These are phyloP conservation scores for Aspergillus incahuasiensis DNA, from an alignment of 495 filamentous ascomycete genomes.

Conservation along the genomic window DNA sequence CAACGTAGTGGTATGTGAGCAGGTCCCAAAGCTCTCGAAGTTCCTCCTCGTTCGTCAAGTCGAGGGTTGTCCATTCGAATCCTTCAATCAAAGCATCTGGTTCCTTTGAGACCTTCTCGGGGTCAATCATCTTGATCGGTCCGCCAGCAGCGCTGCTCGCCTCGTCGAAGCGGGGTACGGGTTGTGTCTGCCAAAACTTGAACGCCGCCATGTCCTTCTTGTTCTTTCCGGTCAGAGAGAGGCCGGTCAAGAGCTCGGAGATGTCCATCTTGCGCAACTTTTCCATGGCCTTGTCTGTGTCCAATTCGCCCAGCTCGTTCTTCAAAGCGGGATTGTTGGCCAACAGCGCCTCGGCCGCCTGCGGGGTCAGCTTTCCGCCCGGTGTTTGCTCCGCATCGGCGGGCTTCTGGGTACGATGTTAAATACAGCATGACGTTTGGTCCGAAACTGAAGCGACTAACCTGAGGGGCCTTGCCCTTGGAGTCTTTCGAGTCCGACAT, in stretches of 20 bases:
- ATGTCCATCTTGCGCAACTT: slow-evolving; percentile 68
- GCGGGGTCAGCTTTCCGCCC: slow-evolving; percentile 35
- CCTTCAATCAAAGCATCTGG: slow-evolving; percentile 61
- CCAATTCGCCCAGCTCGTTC: slow-evolving; percentile 41
- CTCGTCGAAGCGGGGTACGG: slow-evolving; percentile 77
- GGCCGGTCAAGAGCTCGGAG: slow-evolving; percentile 75
- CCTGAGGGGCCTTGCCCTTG: slow-evolving; percentile 39
- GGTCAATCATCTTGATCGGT: slow-evolving; percentile 65
- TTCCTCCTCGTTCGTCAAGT: slow-evolving; percentile 65
- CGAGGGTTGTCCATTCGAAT: slow-evolving; percentile 92
- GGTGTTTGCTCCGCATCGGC: slow-evolving; percentile 20
- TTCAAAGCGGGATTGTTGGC: slow-evolving; percentile 49
- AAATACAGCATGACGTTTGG: slow-evolving; percentile 2
- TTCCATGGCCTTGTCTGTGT: slow-evolving; percentile 50
- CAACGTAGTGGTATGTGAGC: slow-evolving; percentile 88
- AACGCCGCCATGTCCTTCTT: slow-evolving; percentile 93
- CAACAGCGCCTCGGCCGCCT: slow-evolving; percentile 41
- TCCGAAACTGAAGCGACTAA: slow-evolving; percentile 3
- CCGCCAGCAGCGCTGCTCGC: slow-evolving; percentile 46
- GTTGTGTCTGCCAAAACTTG: slow-evolving; percentile 98
- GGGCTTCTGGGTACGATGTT: slow-evolving; percentile 19
- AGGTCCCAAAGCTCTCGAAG: slow-evolving; percentile 84
- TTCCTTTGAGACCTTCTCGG: slow-evolving; percentile 68
- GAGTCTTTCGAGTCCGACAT: slow-evolving; percentile 39
- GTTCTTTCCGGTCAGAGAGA: slow-evolving; percentile 72